A percentile compares a stretch with the other conserved stretches of the same genome.
Evolutionary conservation across 495 filamentous ascomycete genomes (phyloP).

Genomic region (Aspergillus diversus): DNA sequence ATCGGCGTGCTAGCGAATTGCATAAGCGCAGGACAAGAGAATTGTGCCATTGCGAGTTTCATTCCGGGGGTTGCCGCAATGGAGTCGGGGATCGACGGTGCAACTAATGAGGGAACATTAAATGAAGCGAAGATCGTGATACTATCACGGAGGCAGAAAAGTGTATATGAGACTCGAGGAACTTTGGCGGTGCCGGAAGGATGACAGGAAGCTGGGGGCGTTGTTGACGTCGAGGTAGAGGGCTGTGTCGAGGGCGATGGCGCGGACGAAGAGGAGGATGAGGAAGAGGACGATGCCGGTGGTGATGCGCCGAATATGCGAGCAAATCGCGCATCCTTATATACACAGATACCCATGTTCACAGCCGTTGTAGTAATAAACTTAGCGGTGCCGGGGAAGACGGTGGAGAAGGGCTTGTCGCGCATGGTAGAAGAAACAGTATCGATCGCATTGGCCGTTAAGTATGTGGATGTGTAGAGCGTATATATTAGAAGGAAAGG

Average conservation of each 20-base stretch:
- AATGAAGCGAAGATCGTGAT: constrained; percentile 93
- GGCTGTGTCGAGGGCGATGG: constrained; percentile 48
- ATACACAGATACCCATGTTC: constrained; percentile 88
- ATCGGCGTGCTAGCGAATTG: constrained; percentile 84
- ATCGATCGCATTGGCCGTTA: constrained; percentile 88
- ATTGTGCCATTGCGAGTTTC: constrained; percentile 71
- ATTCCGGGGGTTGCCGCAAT: constrained; percentile 56
- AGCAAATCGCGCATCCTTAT: constrained; percentile 90
- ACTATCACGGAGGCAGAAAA: constrained; percentile 86
- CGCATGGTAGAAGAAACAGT: constrained; percentile 70
- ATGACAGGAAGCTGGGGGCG: constrained; percentile 29
- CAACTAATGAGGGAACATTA: constrained; percentile 82
- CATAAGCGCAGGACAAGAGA: constrained; percentile 76
- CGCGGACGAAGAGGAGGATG: constrained; percentile 11
- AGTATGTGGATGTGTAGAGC: constrained; percentile 88
- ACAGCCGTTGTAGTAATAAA: constrained; percentile 81
- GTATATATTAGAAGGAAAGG: constrained; percentile 87
- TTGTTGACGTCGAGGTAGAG: constrained; percentile 50
- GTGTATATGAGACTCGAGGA: constrained; percentile 62
- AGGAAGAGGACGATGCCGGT: constrained; percentile 9
- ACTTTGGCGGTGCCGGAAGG: constrained; percentile 31
- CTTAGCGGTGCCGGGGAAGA: constrained; percentile 76
- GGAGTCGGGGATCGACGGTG: constrained; percentile 48
- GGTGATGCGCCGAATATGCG: constrained; percentile 69
- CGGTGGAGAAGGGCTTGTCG: constrained; percentile 56